Evolutionary conservation across 768 basidiomycete genomes (phyloP).

Genomic region (Rhodosporidiobolus odoratus): DNA sequence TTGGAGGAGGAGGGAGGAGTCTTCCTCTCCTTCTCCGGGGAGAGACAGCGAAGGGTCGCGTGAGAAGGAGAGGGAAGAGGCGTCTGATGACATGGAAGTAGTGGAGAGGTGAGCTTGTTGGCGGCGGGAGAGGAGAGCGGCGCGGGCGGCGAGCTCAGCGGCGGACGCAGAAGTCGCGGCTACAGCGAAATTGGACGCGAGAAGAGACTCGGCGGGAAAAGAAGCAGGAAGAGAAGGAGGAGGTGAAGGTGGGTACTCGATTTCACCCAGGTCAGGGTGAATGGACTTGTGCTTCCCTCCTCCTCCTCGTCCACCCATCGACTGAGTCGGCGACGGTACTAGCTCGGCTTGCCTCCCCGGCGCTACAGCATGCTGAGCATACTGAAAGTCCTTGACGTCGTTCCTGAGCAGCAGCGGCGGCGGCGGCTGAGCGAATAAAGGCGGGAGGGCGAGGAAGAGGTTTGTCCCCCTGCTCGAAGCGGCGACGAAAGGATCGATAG

Average conservation of each 20-base stretch:
- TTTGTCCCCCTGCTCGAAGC: not conserved
- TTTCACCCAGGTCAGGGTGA: not conserved
- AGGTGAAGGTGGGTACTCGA: not conserved
- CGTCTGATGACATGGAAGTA: not conserved
- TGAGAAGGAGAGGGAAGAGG: not conserved
- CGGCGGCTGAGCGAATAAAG: constrained; percentile 6
- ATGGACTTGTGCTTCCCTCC: constrained; percentile 29
- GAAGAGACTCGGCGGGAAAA: not conserved
- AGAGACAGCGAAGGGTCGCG: no score
- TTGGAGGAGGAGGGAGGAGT: not conserved
- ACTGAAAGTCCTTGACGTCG: no score
- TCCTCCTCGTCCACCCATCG: not conserved
- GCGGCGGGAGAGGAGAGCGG: not conserved
- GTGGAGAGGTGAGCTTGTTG: not conserved
- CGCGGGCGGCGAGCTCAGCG: not conserved
- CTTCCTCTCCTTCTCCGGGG: not conserved
- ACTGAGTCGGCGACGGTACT: constrained; percentile 6
- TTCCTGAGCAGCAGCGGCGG: not conserved
- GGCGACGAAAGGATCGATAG: constrained; percentile 23
- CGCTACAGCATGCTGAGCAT: not conserved
- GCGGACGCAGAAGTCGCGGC: no score
- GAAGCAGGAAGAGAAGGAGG: constrained; percentile 2
- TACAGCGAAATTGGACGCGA: not conserved
- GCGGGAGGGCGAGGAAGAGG: constrained; percentile 6
- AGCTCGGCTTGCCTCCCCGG: not conserved